Conservation (phyloP, 306 rosid species). For the Hippophae gyantsensis region DNA sequence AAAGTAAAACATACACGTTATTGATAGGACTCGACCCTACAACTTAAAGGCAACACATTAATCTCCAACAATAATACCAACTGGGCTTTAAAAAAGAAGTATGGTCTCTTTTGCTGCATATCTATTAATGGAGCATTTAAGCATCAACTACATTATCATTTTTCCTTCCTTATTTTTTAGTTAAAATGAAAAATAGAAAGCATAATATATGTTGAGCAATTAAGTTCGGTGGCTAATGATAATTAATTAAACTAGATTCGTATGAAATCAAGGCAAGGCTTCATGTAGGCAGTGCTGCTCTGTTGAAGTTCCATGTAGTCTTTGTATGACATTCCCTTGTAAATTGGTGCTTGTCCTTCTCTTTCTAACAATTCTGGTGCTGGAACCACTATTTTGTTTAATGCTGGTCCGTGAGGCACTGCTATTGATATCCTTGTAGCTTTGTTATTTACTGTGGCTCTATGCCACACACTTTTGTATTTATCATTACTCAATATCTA, state of each 20-base stretch:
- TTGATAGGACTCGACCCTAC: too few species aligned
- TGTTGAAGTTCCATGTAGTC: conserved; percentile 38
- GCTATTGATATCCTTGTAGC: conserved; percentile 45
- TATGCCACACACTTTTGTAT: conserved; percentile 41
- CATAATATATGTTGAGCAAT: too few species aligned
- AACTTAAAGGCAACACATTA: too few species aligned
- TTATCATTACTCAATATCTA: conserved; percentile 41
- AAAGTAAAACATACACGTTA: too few species aligned
- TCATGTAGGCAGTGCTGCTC: conserved; percentile 23
- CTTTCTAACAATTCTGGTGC: conserved; percentile 28
- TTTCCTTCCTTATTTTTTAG: too few species aligned
- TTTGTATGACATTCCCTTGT: conserved; percentile 30
- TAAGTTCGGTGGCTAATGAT: too few species aligned
- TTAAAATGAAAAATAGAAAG: too few species aligned
- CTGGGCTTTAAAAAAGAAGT: too few species aligned
- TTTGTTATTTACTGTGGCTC: conserved; percentile 36
- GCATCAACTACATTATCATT: too few species aligned
- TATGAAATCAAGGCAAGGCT: conserved; percentile 23
- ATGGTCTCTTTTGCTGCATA: too few species aligned
- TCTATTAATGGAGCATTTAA: too few species aligned
- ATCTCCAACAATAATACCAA: too few species aligned
- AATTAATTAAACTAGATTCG: conserved; percentile 14
- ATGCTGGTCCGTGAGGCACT: conserved; percentile 34
- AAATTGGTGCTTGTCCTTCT: conserved; percentile 24
- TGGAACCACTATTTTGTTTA: conserved; percentile 36